Base-by-base conservation (phyloP, 2,329 filamentous ascomycete species). In the Cladosporium sp. region DNA sequence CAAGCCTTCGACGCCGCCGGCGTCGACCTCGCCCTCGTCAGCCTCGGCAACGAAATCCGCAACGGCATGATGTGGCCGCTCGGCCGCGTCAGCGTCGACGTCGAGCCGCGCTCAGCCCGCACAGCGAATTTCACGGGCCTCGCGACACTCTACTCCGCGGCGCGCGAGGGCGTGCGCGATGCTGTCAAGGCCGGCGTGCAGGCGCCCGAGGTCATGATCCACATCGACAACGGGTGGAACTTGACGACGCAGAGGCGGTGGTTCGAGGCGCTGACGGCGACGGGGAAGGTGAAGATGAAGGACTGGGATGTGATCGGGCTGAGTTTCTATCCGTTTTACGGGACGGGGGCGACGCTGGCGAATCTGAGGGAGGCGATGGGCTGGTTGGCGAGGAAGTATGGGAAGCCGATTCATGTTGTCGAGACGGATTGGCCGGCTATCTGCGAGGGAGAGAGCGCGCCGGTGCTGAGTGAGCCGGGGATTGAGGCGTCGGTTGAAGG, bases 11-110 rank as follows among this genome's bases (percentile, higher is more conserved):
- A 67, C 48, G 55, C 63, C 31, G 68, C 67, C 28, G 65, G 68
- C 19, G 69, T 77, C 32, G 61, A 69, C 37, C 66, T 74, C 28
- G 66, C 64, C 16, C 66, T 75, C 44, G 73, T 77, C 7, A 72
- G 60, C 14, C 61, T 72, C 7, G 69, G 70, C 44, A 71, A 72
- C 54, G 70, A 72, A 58, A 66, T 72, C 54, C 57, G 66, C 11
- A 56, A 69, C 53, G 69, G 69, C 9, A 68, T 70, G 63, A 58
- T 72, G 11, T 72, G 68, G 67, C 69, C 69, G 3, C 53, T 62
- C 5, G 69, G 68, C 28, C 50, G 63, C 22, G 67, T 63, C 32
- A 58, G 65, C 44, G 66, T 73, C 9, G 66, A 71, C 52, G 58
- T 68, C 28, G 54, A 69, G 49, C 68, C 68, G 2, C 61, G 57